These are phyloP conservation scores for Aspergillus cavernicola DNA, from an alignment of 495 filamentous ascomycete genomes.

Conservation along the genomic window DNA sequence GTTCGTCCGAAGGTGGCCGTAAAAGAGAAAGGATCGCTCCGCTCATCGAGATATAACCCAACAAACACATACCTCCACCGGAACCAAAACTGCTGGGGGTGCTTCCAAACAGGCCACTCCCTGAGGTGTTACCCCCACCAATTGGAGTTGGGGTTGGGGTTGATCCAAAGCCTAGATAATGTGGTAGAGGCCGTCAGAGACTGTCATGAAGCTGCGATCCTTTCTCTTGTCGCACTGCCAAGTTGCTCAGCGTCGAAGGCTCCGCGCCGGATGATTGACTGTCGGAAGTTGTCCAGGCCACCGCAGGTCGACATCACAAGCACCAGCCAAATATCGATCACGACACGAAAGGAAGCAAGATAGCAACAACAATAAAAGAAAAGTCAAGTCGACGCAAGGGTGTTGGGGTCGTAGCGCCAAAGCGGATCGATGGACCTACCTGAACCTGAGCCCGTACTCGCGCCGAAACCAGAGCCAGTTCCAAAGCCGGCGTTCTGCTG, in stretches of 20 bases:
- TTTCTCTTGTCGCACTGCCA: constrained; percentile 39
- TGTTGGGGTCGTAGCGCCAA: constrained; percentile 9
- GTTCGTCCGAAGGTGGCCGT: constrained; percentile 10
- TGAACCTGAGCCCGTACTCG: constrained; percentile 34
- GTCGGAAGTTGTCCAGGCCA: constrained; percentile 15
- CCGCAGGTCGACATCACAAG: constrained; percentile 39
- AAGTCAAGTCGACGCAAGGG: constrained; percentile 7
- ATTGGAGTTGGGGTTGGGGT: constrained; percentile 37
- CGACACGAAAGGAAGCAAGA: constrained; percentile 15
- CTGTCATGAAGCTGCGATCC: constrained; percentile 33
- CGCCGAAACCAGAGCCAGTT: constrained; percentile 36
- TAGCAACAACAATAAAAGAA: constrained; percentile 20
- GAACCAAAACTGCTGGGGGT: constrained; percentile 52
- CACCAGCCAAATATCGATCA: constrained; percentile 26
- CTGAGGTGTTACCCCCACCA: constrained; percentile 31
- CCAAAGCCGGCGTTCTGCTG: constrained; percentile 53
- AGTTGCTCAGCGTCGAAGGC: constrained; percentile 30
- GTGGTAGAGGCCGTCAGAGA: constrained; percentile 43
- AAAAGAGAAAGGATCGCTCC: constrained; percentile 30
- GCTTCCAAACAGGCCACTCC: constrained; percentile 45
- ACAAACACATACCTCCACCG: constrained; percentile 53
- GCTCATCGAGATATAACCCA: constrained; percentile 22
- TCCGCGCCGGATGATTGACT: constrained; percentile 24
- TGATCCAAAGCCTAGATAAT: constrained; percentile 59
- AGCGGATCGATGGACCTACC: constrained; percentile 44